Conservation (phyloP, 2,329 filamentous ascomycete species). For the Thelonectria blattea region DNA sequence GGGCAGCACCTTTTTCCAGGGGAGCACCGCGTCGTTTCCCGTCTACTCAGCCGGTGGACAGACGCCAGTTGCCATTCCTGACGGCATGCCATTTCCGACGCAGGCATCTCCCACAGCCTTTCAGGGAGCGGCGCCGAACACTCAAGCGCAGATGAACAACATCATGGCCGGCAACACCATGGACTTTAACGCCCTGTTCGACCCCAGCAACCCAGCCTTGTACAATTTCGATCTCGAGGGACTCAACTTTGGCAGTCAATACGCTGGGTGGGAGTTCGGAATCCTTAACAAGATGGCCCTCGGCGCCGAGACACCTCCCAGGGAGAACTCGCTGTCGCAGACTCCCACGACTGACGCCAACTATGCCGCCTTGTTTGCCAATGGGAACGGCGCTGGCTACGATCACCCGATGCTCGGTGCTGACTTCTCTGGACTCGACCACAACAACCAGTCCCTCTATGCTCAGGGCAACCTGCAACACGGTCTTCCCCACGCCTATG, state of each 20-base stretch:
- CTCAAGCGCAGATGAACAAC: constrained; percentile 53
- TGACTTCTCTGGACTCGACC: constrained; percentile 61
- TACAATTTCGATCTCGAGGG: constrained; percentile 97
- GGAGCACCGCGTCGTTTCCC: constrained; percentile 54
- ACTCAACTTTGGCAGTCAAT: constrained; percentile 88
- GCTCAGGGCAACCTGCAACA: constrained; percentile 65
- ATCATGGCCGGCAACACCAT: constrained; percentile 58
- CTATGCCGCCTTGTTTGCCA: constrained; percentile 56
- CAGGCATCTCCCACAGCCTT: constrained; percentile 79
- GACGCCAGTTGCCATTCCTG: constrained; percentile 54
- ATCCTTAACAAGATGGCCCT: constrained; percentile 93
- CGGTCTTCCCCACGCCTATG: constrained; percentile 68
- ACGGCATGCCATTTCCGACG: constrained; percentile 61
- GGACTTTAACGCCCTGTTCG: constrained; percentile 72
- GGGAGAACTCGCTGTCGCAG: constrained; percentile 62
- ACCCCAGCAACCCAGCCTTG: constrained; percentile 87
- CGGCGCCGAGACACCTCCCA: constrained; percentile 75
- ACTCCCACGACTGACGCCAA: constrained; percentile 47
- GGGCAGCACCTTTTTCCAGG: constrained; percentile 55
- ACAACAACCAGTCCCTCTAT: constrained; percentile 53
- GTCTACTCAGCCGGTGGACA: constrained; percentile 56
- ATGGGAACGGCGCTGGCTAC: constrained; percentile 57
- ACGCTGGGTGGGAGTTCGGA: constrained; percentile 92
- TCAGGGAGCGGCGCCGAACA: constrained; percentile 58
- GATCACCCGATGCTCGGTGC: constrained; percentile 56